A percentile compares a stretch with the other conserved stretches of the same genome.
Conservation (phyloP, 768 basidiomycete species). For the Pilatotrama ljubarskyi region DNA sequence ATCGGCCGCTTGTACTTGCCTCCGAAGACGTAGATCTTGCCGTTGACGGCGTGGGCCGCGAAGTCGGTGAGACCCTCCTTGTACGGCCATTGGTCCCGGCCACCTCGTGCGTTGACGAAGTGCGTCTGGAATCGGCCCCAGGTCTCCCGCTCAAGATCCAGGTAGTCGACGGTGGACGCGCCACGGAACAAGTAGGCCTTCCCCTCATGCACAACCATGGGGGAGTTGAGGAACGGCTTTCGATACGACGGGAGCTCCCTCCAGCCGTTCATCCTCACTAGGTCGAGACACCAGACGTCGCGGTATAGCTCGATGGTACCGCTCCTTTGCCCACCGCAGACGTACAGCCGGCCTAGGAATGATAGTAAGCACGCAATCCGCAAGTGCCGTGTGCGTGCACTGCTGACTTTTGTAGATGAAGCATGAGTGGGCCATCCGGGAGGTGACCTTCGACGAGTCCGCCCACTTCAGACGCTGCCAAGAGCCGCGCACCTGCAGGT, state of each 20-base stretch:
- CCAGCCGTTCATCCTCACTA: conserved; percentile 22
- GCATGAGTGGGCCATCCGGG: conserved; percentile 27
- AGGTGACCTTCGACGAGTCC: conserved; percentile 31
- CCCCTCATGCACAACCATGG: conserved; percentile 28
- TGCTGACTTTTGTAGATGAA: conserved; percentile 26
- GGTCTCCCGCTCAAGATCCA: conserved; percentile 37
- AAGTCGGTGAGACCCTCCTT: conserved; percentile 14
- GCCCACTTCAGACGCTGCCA: conserved; percentile 36
- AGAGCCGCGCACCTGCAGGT: conserved; percentile 37
- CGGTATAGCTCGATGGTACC: conserved; percentile 14
- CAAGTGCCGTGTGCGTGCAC: background rate
- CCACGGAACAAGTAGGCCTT: conserved; percentile 42
- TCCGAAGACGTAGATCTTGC: conserved; percentile 42
- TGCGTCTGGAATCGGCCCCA: conserved; percentile 36
- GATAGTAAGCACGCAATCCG: background rate
- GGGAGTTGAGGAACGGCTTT: conserved; percentile 10
- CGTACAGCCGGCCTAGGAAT: conserved; percentile 18
- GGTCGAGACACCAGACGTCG: conserved; percentile 26
- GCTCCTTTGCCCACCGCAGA: conserved; percentile 20
- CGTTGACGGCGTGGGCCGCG: conserved; percentile 24
- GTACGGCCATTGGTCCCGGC: conserved; percentile 21
- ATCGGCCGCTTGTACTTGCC: conserved; percentile 33
- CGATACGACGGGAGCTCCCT: conserved; percentile 19
- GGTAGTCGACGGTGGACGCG: conserved; percentile 31
- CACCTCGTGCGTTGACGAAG: conserved; percentile 16